These are phyloP conservation scores for Trichoderma lentiforme DNA, from an alignment of 2,329 filamentous ascomycete species.

Conservation along the genomic window DNA sequence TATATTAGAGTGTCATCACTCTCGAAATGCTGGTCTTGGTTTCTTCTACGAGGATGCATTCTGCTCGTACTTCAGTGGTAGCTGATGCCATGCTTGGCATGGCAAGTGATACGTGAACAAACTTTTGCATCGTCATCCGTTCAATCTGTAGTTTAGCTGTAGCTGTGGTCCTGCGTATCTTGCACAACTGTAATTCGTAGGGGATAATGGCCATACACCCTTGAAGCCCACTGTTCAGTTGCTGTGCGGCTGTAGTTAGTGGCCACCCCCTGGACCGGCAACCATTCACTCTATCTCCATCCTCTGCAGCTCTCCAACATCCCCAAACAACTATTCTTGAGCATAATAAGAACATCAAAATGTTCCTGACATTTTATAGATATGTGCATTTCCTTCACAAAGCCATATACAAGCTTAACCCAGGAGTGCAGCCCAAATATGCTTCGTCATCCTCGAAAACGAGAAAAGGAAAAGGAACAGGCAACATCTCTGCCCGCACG, in stretches of 20 bases:
- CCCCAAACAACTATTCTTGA: background rate
- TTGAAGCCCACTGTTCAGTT: background rate
- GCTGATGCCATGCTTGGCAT: background rate
- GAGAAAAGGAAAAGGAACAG: background rate
- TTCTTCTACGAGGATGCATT: background rate
- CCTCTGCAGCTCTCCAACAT: background rate
- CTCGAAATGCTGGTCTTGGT: background rate
- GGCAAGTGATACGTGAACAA: background rate
- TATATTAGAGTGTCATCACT: accelerated
- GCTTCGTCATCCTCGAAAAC: background rate
- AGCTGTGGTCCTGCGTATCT: background rate
- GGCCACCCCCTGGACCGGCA: background rate
- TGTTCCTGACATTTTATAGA: background rate
- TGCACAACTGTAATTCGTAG: background rate
- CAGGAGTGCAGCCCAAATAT: background rate
- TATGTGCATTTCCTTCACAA: background rate
- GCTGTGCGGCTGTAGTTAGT: background rate
- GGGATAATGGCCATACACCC: background rate
- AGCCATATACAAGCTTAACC: background rate
- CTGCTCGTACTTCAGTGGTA: background rate
- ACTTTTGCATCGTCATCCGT: too few species aligned
- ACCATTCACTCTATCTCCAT: background rate
- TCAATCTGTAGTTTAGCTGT: background rate
- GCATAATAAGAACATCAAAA: accelerated
- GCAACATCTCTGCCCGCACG: background rate